Conservation (phyloP, 352 stramenopile genomes). For the Phytophthora litchii region DNA sequence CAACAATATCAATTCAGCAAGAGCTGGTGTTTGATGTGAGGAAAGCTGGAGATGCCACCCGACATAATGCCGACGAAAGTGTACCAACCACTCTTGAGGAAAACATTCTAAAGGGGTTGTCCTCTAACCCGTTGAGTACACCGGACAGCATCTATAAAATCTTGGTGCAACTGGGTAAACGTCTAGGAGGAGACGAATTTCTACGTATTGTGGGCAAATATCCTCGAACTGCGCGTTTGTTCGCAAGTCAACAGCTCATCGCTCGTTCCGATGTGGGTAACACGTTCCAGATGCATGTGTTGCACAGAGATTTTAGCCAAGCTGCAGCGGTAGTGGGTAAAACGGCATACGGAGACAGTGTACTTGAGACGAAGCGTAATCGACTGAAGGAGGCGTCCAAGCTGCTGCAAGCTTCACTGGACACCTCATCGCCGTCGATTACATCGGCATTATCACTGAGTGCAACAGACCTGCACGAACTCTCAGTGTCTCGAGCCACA, state of each 20-base stretch:
- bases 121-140: conserved; percentile 50
- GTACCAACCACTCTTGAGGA: conserved; percentile 45
- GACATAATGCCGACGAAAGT: not conserved
- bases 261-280: conserved; percentile 35
- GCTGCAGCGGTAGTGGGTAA: conserved; percentile 49
- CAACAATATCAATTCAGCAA: conserved; percentile 39
- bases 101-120: conserved; percentile 49
- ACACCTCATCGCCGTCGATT: conserved; percentile 23
- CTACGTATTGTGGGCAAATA: conserved; percentile 50
- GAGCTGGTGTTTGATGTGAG: conserved; percentile 34
- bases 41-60: not conserved
- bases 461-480: conserved; percentile 22
- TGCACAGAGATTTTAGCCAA: conserved; percentile 33
- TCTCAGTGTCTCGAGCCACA: conserved; percentile 19
- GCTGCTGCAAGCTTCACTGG: conserved; percentile 34
- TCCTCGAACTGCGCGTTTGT: conserved; percentile 47
- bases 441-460: conserved; percentile 16
- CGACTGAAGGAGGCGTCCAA: conserved; percentile 46
- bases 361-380: conserved; percentile 44
- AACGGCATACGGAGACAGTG: conserved; percentile 50
- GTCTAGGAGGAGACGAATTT: conserved; percentile 40
- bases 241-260: conserved; percentile 46
- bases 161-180: conserved; percentile 36
- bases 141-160: conserved; percentile 51
- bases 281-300: conserved; percentile 37